phyloP scores from a whole-genome alignment of 345 rosid genomes.

The Linum tenue region DNA sequence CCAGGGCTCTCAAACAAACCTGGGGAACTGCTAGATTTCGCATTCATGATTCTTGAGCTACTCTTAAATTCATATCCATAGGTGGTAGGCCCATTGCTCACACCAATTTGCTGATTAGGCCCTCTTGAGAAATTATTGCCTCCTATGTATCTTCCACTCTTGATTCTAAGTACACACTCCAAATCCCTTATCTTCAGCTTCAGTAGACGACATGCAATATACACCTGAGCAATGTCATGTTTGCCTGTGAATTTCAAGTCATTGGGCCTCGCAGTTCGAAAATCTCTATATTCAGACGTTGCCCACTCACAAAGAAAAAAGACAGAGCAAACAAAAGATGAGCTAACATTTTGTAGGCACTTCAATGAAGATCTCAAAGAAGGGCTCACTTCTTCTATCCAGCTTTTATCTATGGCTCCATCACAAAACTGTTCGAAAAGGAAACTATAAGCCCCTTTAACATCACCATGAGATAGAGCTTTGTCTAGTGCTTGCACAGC shows the following conservation, averaged over 20 bases:
- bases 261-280: constrained; percentile 49
- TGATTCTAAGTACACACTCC: constrained; percentile 27
- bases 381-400: constrained; percentile 82
- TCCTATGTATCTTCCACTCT: constrained; percentile 32
- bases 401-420: constrained; percentile 61
- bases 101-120: constrained; percentile 21
- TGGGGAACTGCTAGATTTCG: constrained; percentile 18
- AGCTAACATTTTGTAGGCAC: constrained; percentile 63
- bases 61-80: constrained; percentile 25
- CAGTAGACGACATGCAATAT: constrained; percentile 68
- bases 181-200: constrained; percentile 59
- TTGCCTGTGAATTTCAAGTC: constrained; percentile 71
- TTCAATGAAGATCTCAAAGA: constrained; percentile 76
- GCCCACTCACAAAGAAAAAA: constrained; percentile 99
- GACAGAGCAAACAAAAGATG: constrained; percentile 63
- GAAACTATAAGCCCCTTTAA: constrained; percentile 46
- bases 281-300: constrained; percentile 82
- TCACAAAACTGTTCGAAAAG: constrained; percentile 76
- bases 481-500: constrained; percentile 85
- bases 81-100: constrained; percentile 25
- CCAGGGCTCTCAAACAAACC: constrained; percentile 85
- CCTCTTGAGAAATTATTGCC: constrained; percentile 24
- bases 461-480: constrained; percentile 72
- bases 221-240: constrained; percentile 72
- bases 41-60: constrained; percentile 14